Conservation (phyloP, 768 basidiomycete genomes). For the Dendrothele bispora region DNA sequence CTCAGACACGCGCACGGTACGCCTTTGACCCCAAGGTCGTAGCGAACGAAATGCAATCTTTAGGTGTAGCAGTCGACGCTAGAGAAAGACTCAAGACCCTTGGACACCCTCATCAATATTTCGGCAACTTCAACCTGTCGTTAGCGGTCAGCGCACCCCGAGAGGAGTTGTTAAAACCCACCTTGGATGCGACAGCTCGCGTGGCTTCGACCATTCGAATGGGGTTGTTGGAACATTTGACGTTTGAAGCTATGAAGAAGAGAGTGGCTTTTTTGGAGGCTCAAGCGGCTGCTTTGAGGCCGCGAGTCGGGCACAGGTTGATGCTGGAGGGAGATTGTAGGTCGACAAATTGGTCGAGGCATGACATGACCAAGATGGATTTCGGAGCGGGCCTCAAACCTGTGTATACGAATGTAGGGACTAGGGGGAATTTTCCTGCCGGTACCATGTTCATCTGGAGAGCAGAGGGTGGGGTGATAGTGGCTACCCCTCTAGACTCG, state of each 20-base stretch:
- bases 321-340: constrained; percentile 4
- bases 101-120: neutral
- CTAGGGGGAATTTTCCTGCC: neutral
- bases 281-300: neutral
- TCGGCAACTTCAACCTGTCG: constrained; percentile 5
- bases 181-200: neutral
- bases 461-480: neutral
- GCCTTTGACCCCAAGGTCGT: neutral
- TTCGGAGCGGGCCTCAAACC: neutral
- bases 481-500: constrained; percentile 5
- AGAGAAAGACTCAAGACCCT: neutral
- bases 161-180: neutral
- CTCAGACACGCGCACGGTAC: constrained; percentile 6
- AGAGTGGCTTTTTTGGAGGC: constrained; percentile 3
- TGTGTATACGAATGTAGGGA: neutral
- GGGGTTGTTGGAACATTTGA: neutral
- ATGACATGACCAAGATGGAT: neutral
- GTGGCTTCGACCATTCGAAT: constrained; percentile 4
- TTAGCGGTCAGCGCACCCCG: neutral
- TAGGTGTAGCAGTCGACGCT: constrained; percentile 5
- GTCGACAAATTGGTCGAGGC: constrained; percentile 6
- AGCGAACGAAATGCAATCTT: neutral
- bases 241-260: neutral
- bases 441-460: constrained; percentile 2
- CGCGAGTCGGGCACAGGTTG: neutral